phyloP scores from a whole-genome alignment of 2,329 filamentous ascomycete species.

The Ceratocystis eucalypticola region DNA sequence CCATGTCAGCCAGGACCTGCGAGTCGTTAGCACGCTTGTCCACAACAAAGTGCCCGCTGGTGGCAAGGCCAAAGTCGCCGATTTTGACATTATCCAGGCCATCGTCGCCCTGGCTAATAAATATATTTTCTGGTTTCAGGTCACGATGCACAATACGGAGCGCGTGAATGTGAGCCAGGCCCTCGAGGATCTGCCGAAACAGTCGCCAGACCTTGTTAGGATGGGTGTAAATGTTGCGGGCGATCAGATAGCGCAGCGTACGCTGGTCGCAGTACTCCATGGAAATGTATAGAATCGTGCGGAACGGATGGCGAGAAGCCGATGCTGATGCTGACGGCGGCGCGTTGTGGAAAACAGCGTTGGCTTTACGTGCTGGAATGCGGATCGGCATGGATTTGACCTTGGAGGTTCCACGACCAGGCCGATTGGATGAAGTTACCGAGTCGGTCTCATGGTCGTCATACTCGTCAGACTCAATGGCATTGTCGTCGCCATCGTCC shows the following conservation, averaged over 20 bases:
- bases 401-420: background rate
- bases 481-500: slow-evolving; percentile 27
- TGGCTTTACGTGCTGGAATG: background rate
- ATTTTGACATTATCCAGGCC: slow-evolving; percentile 83
- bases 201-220: slow-evolving; percentile 74
- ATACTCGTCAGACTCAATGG: slow-evolving; percentile 18
- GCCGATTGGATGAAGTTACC: background rate
- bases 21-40: slow-evolving; percentile 34
- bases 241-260: slow-evolving; percentile 81
- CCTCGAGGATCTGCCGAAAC: slow-evolving; percentile 82
- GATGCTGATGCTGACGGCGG: slow-evolving; percentile 27
- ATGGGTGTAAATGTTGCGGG: slow-evolving; percentile 58
- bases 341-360: background rate
- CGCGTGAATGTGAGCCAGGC: slow-evolving; percentile 76
- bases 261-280: slow-evolving; percentile 98
- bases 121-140: slow-evolving; percentile 93
- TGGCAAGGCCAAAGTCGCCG: slow-evolving; percentile 90
- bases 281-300: slow-evolving; percentile 82
- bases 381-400: slow-evolving; percentile 4
- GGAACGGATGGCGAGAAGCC: slow-evolving; percentile 30
- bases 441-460: slow-evolving; percentile 4
- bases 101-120: slow-evolving; percentile 58
- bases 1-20: slow-evolving; percentile 35
- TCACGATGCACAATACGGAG: slow-evolving; percentile 91
- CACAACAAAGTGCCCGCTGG: slow-evolving; percentile 62